phyloP scores from a whole-genome alignment of 2,329 filamentous ascomycete species.

The Alternaria gansuensis region DNA sequence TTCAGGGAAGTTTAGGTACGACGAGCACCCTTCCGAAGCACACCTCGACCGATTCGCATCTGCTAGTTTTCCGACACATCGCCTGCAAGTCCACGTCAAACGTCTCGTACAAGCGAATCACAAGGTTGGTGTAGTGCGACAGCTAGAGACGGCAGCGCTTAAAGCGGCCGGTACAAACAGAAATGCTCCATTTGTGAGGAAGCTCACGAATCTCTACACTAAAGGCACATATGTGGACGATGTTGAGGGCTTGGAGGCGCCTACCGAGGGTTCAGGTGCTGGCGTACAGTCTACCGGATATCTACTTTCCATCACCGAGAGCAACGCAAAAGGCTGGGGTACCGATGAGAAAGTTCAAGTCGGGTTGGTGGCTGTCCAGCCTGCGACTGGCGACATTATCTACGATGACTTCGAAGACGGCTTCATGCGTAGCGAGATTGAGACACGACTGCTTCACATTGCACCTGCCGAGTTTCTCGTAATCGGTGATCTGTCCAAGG shows the following conservation, averaged over 20 bases:
- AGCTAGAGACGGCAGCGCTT: conserved; percentile 92
- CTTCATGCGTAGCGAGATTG: conserved; percentile 96
- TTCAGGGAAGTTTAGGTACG: conserved; percentile 81
- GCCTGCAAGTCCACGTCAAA: conserved; percentile 92
- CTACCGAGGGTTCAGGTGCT: conserved; percentile 60
- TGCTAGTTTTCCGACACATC: conserved; percentile 92
- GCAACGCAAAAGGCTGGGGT: conserved; percentile 77
- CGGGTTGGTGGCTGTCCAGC: conserved; percentile 92
- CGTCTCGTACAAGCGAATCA: conserved; percentile 89
- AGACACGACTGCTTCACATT: conserved; percentile 93
- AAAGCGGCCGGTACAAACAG: conserved; percentile 96
- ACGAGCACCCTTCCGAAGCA: conserved; percentile 85
- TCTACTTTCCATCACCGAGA: conserved; percentile 89
- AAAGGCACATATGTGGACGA: conserved; percentile 98
- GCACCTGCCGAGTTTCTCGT: conserved; percentile 95
- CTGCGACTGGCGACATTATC: conserved; percentile 92
- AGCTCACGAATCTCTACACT: conserved; percentile 95
- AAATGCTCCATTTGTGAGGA: conserved; percentile 89
- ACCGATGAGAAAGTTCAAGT: conserved; percentile 94
- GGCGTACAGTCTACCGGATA: conserved; percentile 76
- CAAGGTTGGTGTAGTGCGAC: conserved; percentile 94
- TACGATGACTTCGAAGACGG: conserved; percentile 97
- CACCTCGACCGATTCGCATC: conserved; percentile 93
- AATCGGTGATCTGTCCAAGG: conserved; percentile 87
- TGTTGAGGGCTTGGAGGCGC: conserved; percentile 74